A percentile compares a stretch with the other conserved stretches of the same genome.
These are phyloP conservation scores for Trametes sp. DNA, from an alignment of 1,284 basidiomycete species.

Conservation along the genomic window DNA sequence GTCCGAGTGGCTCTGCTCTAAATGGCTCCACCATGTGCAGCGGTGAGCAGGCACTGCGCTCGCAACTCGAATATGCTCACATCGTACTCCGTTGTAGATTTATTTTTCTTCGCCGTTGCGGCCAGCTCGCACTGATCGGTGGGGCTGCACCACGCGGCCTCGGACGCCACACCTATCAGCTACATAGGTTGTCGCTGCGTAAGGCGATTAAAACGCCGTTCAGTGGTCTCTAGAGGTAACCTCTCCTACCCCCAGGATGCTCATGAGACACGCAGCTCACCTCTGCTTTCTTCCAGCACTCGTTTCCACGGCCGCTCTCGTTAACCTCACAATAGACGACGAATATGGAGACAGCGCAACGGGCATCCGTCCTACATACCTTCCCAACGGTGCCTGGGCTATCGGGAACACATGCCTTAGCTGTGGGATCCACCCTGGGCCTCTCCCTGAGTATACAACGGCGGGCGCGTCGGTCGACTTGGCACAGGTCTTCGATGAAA, in stretches of 20 bases:
- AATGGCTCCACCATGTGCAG: too few species aligned
- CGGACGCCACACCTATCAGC: too few species aligned
- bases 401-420: constrained; percentile 13
- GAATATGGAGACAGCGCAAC: constrained; percentile 9
- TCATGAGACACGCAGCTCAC: not conserved
- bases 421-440: constrained; percentile 11
- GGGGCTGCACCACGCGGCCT: too few species aligned
- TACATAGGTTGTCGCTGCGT: too few species aligned
- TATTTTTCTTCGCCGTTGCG: too few species aligned
- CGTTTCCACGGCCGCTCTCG: not conserved
- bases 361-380: constrained; percentile 1
- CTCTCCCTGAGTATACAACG: too few species aligned
- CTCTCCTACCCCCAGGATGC: not conserved
- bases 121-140: too few species aligned
- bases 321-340: constrained; percentile 30
- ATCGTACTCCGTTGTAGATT: too few species aligned
- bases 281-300: not conserved
- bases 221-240: not conserved
- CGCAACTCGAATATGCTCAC: too few species aligned
- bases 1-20: too few species aligned
- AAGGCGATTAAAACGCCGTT: too few species aligned
- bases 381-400: constrained; percentile 13
- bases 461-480: not conserved
- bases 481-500: constrained; percentile 7
- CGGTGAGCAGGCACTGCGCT: too few species aligned